Conservation (phyloP, 192 early-diverging fungal species). For the Phycomyces nitens region DNA sequence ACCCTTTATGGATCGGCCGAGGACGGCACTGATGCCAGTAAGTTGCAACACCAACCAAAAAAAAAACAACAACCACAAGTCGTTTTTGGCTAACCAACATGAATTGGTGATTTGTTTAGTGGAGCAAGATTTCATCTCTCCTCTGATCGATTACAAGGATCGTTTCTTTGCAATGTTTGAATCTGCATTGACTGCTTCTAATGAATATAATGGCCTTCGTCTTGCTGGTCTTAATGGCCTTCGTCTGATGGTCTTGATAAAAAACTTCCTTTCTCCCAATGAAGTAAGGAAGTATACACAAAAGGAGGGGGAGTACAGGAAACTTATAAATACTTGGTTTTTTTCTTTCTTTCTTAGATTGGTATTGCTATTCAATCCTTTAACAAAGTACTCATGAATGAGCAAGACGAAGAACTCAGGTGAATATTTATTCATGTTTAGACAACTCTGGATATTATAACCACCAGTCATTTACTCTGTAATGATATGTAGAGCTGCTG, state of each 20-base stretch:
- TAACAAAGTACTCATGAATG: slow-evolving; percentile 46
- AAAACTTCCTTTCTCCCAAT: slow-evolving; percentile 50
- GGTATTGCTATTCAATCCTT: slow-evolving; percentile 49
- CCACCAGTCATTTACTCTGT: not conserved
- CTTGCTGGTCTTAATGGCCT: slow-evolving; percentile 72
- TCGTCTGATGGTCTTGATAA: slow-evolving; percentile 56
- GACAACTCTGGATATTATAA: not conserved
- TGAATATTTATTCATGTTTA: slow-evolving; percentile 19
- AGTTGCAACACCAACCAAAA: not conserved
- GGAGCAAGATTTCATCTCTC: slow-evolving; percentile 53
- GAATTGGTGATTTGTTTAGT: too few species aligned
- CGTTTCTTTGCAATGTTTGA: slow-evolving; percentile 74
- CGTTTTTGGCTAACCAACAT: not conserved
- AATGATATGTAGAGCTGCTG: slow-evolving; percentile 43
- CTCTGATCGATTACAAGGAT: slow-evolving; percentile 70
- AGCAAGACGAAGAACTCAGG: slow-evolving; percentile 47
- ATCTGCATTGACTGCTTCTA: slow-evolving; percentile 58
- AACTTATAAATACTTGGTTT: not conserved
- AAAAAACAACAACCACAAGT: not conserved
- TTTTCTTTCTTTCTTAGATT: slow-evolving; percentile 19
- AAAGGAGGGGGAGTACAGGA: not conserved
- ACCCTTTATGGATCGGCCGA: slow-evolving; percentile 54
- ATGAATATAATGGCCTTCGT: slow-evolving; percentile 73
- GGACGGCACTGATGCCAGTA: slow-evolving; percentile 26
- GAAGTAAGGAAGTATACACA: slow-evolving; percentile 36